Percentiles rank a stretch among this genome's conserved stretches.
These are phyloP conservation scores for Coemansia sp. DNA, from an alignment of 371 early-diverging fungal species.

Conservation along the genomic window DNA sequence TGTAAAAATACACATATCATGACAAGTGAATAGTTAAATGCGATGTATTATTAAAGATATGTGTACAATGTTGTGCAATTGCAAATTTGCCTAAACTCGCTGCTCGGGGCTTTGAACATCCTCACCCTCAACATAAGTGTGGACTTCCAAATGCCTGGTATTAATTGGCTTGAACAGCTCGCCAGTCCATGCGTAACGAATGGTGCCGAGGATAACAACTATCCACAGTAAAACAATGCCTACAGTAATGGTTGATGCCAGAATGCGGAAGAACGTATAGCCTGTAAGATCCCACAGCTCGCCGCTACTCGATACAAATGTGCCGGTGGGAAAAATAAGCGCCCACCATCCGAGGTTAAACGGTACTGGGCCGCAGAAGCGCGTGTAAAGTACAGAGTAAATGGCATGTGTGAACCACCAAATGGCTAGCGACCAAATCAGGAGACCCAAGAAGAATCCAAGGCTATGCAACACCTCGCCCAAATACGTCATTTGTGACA, in stretches of 20 bases:
- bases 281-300: constrained; percentile 23
- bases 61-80: constrained; percentile 1
- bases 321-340: constrained; percentile 56
- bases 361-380: constrained; percentile 41
- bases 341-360: constrained; percentile 63
- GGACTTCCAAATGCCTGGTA: constrained; percentile 27
- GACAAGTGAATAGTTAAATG: not conserved
- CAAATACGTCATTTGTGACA: constrained; percentile 38
- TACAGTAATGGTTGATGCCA: constrained; percentile 10
- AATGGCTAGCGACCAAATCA: constrained; percentile 55
- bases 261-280: constrained; percentile 32
- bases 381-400: constrained; percentile 44
- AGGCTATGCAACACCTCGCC: constrained; percentile 37
- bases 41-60: not conserved
- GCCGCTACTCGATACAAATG: constrained; percentile 45
- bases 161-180: constrained; percentile 37
- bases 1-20: not conserved
- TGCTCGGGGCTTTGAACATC: not conserved
- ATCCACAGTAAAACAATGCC: constrained; percentile 29
- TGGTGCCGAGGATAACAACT: constrained; percentile 19
- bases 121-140: not conserved
- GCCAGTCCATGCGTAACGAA: constrained; percentile 47
- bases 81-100: not conserved
- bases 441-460: constrained; percentile 45
- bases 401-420: constrained; percentile 55